phyloP scores from a whole-genome alignment of 169 alveolate genomes.

The Plasmodium reichenowi region DNA sequence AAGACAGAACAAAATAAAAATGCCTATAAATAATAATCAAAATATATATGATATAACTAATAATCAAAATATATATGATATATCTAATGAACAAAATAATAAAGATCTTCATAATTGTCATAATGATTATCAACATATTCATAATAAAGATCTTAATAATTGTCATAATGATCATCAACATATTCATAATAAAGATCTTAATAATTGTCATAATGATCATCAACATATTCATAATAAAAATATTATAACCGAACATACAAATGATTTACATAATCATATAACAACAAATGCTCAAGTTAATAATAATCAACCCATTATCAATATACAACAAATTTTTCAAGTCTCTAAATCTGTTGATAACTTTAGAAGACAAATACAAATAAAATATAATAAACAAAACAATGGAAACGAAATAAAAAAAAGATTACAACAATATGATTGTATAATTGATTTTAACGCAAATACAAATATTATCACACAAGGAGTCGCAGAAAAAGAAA shows the following conservation, averaged over 20 bases:
- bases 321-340: neutral
- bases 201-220: no score
- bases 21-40: neutral
- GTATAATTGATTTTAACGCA: conserved; percentile 48
- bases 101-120: no score
- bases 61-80: no score
- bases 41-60: no score
- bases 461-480: neutral
- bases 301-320: neutral
- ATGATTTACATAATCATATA: neutral
- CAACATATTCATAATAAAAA: no score
- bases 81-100: no score
- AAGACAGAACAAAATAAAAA: neutral
- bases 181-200: no score
- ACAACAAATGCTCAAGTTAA: neutral
- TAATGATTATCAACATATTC: no score
- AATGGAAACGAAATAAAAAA: neutral
- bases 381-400: neutral
- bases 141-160: no score
- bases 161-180: no score
- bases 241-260: no score
- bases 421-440: neutral
- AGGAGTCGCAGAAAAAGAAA: neutral
- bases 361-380: conserved; percentile 19
- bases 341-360: conserved; percentile 18